Evolutionary conservation across 2,329 filamentous ascomycete species (phyloP).

Genomic region (Calonectria fujianensis): DNA sequence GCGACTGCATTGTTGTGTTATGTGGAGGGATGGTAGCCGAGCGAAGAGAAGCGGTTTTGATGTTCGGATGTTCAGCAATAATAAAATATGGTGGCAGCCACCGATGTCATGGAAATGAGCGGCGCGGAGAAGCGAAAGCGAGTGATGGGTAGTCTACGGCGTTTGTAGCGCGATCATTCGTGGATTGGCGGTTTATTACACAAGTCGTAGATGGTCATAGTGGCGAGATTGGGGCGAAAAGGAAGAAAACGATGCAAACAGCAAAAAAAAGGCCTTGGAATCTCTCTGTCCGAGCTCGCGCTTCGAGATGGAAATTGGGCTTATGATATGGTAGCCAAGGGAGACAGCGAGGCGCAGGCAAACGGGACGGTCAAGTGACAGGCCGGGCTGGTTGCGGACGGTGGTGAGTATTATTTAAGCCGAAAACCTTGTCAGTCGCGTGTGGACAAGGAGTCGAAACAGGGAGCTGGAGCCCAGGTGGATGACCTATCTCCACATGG

Average conservation of each 20-base stretch:
- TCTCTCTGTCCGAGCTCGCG: not conserved
- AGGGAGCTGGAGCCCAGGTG: conserved; percentile 23
- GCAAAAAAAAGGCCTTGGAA: not conserved
- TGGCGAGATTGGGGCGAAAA: not conserved
- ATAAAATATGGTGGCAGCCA: not conserved
- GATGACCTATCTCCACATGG: conserved; percentile 12
- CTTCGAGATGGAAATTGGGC: too few relatives aligned
- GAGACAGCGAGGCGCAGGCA: conserved; percentile 15
- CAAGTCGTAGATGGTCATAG: conserved; percentile 13
- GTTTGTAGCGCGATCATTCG: not conserved
- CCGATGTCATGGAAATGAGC: not conserved
- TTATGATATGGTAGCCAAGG: conserved; percentile 5
- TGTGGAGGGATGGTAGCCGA: not conserved
- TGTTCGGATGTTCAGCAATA: not conserved
- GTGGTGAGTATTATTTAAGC: conserved; percentile 18
- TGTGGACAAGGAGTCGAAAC: conserved; percentile 28
- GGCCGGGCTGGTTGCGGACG: conserved; percentile 15
- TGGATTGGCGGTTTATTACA: conserved; percentile 18
- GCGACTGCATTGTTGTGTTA: conserved; percentile 1
- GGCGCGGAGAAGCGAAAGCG: conserved; percentile 1
- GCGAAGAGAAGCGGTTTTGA: too few relatives aligned
- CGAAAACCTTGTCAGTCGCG: conserved; percentile 26
- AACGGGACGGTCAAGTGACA: conserved; percentile 3
- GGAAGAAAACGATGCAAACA: not conserved
- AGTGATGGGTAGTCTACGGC: not conserved